Percentiles rank a stretch among this genome's conserved stretches.
These are phyloP conservation scores for Tephrocybe sp. DNA, from an alignment of 768 basidiomycete species.

Conservation along the genomic window DNA sequence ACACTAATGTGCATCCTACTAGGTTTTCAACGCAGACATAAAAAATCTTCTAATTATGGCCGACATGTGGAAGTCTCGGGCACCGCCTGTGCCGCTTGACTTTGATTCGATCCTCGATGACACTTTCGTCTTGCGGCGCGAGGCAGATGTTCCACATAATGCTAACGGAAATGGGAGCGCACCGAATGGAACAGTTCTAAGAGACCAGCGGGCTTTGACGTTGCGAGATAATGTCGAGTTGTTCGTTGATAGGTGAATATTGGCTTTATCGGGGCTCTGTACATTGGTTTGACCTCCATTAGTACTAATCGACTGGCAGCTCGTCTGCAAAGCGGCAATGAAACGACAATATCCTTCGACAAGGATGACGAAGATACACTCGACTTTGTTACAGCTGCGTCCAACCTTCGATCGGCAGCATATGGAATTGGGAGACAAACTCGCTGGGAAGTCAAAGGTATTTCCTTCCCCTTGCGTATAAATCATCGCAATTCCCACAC, in stretches of 20 bases:
- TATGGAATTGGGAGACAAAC: constrained; percentile 90
- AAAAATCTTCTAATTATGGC: constrained; percentile 86
- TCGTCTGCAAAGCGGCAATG: constrained; percentile 55
- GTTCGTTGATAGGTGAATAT: constrained; percentile 75
- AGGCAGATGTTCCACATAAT: constrained; percentile 4
- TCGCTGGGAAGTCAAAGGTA: constrained; percentile 96
- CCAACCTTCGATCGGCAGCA: constrained; percentile 87
- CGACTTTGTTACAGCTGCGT: constrained; percentile 93
- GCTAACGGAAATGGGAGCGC: constrained; percentile 21
- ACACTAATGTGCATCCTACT: background rate
- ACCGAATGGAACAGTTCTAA: constrained; percentile 45
- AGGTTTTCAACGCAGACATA: constrained; percentile 92
- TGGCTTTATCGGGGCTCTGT: background rate
- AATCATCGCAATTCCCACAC: background rate
- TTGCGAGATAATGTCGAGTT: constrained; percentile 79
- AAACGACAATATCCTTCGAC: constrained; percentile 84
- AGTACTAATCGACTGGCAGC: constrained; percentile 80
- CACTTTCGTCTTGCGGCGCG: constrained; percentile 47
- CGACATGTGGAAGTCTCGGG: constrained; percentile 94
- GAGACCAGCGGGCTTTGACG: constrained; percentile 78
- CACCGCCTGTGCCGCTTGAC: constrained; percentile 82
- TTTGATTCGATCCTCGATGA: constrained; percentile 72
- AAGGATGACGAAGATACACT: constrained; percentile 98
- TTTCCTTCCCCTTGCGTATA: constrained; percentile 5
- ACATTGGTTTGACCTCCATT: background rate